Percentiles rank a stretch among this genome's conserved stretches.
phyloP scores from a whole-genome alignment of 768 basidiomycete species.

The Tricholoma flavovirens region DNA sequence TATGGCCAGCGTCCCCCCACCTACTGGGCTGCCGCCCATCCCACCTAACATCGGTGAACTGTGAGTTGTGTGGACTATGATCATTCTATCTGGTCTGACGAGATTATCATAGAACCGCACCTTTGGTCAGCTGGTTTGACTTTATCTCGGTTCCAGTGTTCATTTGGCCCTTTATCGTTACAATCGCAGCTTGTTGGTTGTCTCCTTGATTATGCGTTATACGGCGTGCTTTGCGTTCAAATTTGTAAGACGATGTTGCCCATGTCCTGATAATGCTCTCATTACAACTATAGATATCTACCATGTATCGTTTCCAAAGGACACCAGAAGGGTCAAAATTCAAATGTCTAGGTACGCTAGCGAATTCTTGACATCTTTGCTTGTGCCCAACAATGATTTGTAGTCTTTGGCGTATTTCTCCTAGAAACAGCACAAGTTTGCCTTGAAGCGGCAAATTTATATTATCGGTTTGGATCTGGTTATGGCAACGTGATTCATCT shows the following conservation, averaged over 20 bases:
- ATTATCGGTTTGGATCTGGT: slow-evolving; percentile 22
- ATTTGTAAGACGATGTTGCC: no score
- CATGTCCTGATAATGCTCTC: no score
- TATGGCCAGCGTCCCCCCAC: background rate
- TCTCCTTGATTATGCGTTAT: no score
- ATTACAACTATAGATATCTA: no score
- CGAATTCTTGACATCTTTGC: background rate
- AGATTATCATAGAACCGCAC: background rate
- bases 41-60: background rate
- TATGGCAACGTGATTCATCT: slow-evolving; percentile 23
- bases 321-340: slow-evolving; percentile 12
- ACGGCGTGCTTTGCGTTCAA: no score
- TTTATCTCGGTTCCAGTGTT: background rate
- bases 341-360: slow-evolving; percentile 15
- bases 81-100: background rate
- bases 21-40: background rate
- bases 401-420: slow-evolving; percentile 21
- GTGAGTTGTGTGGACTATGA: background rate
- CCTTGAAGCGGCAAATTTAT: slow-evolving; percentile 20
- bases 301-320: background rate
- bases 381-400: background rate
- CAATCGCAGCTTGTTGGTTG: no score
- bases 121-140: background rate
- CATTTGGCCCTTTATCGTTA: background rate
- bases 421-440: slow-evolving; percentile 19